Conservation (phyloP, 2,329 filamentous ascomycete species). For the Fusarium brachygibbosum region DNA sequence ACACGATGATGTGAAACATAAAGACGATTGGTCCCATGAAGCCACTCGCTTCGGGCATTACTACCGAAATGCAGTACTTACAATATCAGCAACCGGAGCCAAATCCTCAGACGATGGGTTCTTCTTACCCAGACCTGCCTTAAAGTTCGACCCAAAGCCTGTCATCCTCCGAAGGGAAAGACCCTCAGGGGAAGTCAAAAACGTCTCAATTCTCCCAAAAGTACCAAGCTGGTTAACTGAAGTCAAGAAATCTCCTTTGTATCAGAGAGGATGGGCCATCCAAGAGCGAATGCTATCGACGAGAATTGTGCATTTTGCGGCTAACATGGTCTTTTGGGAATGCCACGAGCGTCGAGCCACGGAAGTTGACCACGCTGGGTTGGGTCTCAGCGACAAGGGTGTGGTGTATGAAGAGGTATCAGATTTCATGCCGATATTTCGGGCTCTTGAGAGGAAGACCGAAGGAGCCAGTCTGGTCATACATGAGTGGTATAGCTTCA, state of each 20-base stretch:
- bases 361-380: neutral
- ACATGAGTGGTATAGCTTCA: neutral
- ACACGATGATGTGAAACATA: neutral
- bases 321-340: constrained; percentile 3
- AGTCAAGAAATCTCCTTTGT: neutral
- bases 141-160: neutral
- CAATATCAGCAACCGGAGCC: neutral
- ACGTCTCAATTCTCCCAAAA: neutral
- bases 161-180: neutral
- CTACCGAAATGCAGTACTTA: neutral
- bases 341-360: neutral
- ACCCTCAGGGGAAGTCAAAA: accelerated
- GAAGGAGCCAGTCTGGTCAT: accelerated
- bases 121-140: neutral
- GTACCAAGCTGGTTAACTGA: neutral
- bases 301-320: neutral
- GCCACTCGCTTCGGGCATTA: neutral
- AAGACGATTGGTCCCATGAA: neutral
- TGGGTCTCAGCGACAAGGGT: neutral
- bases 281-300: neutral
- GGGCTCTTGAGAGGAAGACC: neutral
- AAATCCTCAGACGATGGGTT: neutral
- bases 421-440: neutral
- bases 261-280: neutral
- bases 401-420: neutral